Evolutionary conservation across 805 yeast species (phyloP).

Genomic region (Jamesozyma rosinii): DNA sequence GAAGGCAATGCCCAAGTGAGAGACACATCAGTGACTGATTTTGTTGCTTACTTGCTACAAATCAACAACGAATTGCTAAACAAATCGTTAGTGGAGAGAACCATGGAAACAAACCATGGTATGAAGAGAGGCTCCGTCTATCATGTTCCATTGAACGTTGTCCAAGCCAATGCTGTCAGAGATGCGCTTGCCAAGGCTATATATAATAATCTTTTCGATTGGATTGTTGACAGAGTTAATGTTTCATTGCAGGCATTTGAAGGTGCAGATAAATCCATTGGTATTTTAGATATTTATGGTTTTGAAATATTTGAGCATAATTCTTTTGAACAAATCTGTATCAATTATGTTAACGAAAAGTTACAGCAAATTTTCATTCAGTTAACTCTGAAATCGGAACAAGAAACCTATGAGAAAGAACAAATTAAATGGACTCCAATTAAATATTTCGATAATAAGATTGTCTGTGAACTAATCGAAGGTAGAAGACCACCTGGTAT

Average conservation of each 20-base stretch:
- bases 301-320: constrained; percentile 93
- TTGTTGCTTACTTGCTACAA: constrained; percentile 83
- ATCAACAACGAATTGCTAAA: constrained; percentile 60
- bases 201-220: constrained; percentile 85
- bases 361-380: constrained; percentile 94
- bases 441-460: constrained; percentile 88
- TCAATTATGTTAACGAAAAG: constrained; percentile 92
- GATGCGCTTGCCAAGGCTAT: constrained; percentile 94
- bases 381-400: constrained; percentile 90
- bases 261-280: constrained; percentile 61
- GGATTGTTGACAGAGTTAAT: constrained; percentile 92
- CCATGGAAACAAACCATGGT: constrained; percentile 85
- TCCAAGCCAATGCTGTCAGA: constrained; percentile 89
- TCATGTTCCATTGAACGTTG: constrained; percentile 84
- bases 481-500: constrained; percentile 91
- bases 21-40: constrained; percentile 86
- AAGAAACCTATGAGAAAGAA: constrained; percentile 92
- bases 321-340: constrained; percentile 91
- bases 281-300: constrained; percentile 91
- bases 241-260: constrained; percentile 52
- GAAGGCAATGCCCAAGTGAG: constrained; percentile 76
- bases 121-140: constrained; percentile 84
- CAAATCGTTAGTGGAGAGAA: constrained; percentile 66
- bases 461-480: constrained; percentile 94
- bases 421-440: constrained; percentile 97